phyloP scores from a whole-genome alignment of 2,329 filamentous ascomycete genomes.

The Pseudogymnoascus sp. region DNA sequence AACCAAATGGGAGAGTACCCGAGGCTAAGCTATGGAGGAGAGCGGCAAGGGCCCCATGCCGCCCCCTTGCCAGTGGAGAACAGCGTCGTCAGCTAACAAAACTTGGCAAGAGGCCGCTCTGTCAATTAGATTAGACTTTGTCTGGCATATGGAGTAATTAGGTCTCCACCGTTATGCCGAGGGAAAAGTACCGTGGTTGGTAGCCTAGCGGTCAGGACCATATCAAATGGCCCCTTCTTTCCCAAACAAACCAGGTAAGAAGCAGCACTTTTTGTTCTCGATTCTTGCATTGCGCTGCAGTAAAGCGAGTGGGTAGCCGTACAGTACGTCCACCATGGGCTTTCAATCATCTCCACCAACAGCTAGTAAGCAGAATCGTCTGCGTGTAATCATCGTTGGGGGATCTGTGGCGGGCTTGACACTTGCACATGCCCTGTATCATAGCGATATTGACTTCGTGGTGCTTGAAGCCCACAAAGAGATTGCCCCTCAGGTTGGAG shows the following conservation, averaged over 20 bases:
- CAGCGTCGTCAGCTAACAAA: neutral
- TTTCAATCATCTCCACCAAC: neutral
- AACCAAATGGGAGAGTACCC: too few species aligned
- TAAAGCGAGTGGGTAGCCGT: neutral
- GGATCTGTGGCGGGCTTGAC: constrained; percentile 40
- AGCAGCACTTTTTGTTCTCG: neutral
- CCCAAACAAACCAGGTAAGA: neutral
- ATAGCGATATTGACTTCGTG: constrained; percentile 38
- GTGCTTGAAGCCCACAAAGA: constrained; percentile 37
- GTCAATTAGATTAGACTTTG: neutral
- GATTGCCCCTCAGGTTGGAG: constrained; percentile 39
- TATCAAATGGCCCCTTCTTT: neutral
- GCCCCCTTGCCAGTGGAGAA: neutral
- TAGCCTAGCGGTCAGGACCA: too few species aligned
- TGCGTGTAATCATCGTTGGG: constrained; percentile 41
- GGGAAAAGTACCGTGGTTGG: neutral
- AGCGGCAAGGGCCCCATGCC: too few species aligned
- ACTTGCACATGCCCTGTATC: constrained; percentile 38
- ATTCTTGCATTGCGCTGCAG: neutral
- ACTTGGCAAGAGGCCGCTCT: neutral
- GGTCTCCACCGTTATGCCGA: neutral
- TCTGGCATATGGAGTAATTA: neutral
- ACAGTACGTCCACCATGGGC: neutral
- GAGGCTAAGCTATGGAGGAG: too few species aligned
- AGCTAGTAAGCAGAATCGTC: neutral